These are phyloP conservation scores for Myriosclerotinia duriaeana DNA, from an alignment of 2,329 filamentous ascomycete species.

Conservation along the genomic window DNA sequence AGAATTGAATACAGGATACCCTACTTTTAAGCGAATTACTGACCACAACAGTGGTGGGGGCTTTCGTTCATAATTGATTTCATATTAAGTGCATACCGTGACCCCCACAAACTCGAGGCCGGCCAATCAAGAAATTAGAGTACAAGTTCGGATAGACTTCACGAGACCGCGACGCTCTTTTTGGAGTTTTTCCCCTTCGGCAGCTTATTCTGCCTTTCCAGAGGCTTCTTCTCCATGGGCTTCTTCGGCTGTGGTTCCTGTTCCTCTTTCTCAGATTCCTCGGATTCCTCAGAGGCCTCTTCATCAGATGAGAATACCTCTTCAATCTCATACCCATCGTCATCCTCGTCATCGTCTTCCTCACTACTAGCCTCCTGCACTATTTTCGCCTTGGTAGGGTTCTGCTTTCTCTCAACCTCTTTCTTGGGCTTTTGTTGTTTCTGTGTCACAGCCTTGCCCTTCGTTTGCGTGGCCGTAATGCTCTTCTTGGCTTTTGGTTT, in stretches of 20 bases:
- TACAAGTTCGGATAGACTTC: neutral
- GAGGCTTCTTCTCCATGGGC: neutral
- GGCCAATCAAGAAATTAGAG: neutral
- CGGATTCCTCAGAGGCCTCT: slow-evolving; percentile 1
- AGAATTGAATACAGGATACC: neutral
- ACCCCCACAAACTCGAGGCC: neutral
- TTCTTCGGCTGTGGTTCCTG: slow-evolving; percentile 2
- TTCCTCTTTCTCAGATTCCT: neutral
- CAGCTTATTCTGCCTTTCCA: neutral
- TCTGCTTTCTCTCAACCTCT: neutral
- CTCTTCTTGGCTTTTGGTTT: slow-evolving; percentile 1
- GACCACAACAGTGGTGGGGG: neutral
- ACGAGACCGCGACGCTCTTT: slow-evolving; percentile 17
- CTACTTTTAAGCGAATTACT: neutral
- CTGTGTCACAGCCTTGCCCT: neutral
- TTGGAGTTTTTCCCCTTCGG: slow-evolving; percentile 3
- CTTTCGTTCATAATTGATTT: neutral
- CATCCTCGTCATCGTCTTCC: slow-evolving; percentile 8
- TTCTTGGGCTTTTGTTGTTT: neutral
- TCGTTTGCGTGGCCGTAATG: neutral
- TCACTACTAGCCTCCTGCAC: slow-evolving; percentile 20
- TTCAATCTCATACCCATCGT: slow-evolving; percentile 20
- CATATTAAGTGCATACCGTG: neutral
- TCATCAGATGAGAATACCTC: slow-evolving; percentile 20
- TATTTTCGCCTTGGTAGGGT: neutral